Evolutionary conservation across 2,329 filamentous ascomycete genomes (phyloP).

Genomic region (Grosmannia penicillata): DNA sequence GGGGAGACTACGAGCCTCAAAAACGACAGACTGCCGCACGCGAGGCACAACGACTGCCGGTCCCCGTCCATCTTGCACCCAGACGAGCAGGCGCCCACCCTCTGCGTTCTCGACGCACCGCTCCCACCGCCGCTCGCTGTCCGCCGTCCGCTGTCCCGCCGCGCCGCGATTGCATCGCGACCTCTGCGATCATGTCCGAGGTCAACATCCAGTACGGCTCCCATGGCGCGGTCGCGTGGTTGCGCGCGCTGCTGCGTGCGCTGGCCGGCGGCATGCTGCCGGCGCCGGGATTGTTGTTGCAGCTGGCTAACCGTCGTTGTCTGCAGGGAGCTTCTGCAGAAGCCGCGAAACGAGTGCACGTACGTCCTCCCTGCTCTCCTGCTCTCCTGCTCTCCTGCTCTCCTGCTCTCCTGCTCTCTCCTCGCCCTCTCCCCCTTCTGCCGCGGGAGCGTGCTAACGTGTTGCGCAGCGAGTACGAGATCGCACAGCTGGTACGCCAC

Average conservation of each 20-base stretch:
- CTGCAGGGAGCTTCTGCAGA: constrained; percentile 10
- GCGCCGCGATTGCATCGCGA: not conserved
- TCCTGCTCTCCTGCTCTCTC: not conserved
- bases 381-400: not conserved
- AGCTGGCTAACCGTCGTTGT: not conserved
- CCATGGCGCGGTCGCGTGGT: no score
- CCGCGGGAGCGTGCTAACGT: not conserved
- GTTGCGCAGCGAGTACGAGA: constrained; percentile 65
- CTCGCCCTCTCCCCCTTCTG: not conserved
- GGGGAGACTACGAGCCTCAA: not conserved
- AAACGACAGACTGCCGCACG: not conserved
- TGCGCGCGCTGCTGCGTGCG: not conserved
- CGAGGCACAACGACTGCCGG: not conserved
- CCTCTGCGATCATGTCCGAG: constrained; percentile 6
- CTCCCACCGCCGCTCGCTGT: not conserved
- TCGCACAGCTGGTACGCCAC: constrained; percentile 44
- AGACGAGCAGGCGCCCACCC: no score
- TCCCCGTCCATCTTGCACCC: no score
- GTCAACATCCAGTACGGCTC: constrained; percentile 10
- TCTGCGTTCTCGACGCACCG: no score
- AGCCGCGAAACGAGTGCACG: constrained; percentile 12
- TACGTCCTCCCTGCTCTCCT: not conserved
- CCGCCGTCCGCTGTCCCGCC: not conserved
- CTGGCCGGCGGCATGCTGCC: not conserved
- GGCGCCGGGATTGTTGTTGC: not conserved